Percentiles rank a stretch among this genome's conserved stretches.
phyloP scores from a whole-genome alignment of 805 yeast species.

The Starmera dryadoides region DNA sequence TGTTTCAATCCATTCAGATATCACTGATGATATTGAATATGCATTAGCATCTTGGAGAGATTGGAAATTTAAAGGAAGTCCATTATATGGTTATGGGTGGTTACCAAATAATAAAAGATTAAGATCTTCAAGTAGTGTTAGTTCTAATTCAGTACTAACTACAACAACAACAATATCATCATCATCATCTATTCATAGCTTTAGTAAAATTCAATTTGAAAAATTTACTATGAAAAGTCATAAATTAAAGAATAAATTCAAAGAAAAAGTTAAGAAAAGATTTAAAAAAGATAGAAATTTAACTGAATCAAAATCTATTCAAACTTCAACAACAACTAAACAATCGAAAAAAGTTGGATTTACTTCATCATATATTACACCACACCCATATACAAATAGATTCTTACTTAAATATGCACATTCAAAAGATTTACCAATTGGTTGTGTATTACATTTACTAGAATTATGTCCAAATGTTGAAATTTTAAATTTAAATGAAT shows the following conservation, averaged over 20 bases:
- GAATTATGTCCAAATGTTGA: constrained; percentile 58
- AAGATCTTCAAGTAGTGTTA: constrained; percentile 17
- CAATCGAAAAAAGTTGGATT: constrained; percentile 5
- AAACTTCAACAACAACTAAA: constrained; percentile 1
- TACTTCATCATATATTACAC: constrained; percentile 24
- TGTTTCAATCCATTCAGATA: constrained; percentile 5
- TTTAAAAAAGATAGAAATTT: constrained; percentile 5
- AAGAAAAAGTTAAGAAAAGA: constrained; percentile 11
- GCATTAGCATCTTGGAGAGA: constrained; percentile 86
- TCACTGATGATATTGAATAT: constrained; percentile 15
- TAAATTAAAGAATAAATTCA: neutral
- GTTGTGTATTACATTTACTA: constrained; percentile 62
- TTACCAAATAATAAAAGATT: constrained; percentile 24
- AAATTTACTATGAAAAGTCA: constrained; percentile 1
- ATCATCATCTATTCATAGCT: neutral
- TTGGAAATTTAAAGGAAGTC: constrained; percentile 76
- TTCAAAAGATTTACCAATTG: constrained; percentile 74
- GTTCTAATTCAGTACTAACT: neutral
- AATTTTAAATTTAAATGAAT: constrained; percentile 47
- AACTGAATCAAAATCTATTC: constrained; percentile 1
- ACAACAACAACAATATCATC: neutral
- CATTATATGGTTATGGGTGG: constrained; percentile 42
- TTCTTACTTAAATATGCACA: constrained; percentile 55
- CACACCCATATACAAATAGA: constrained; percentile 58
- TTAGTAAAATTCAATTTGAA: constrained; percentile 2